Base-by-base conservation (phyloP, 495 filamentous ascomycete genomes). In the Pseudotulostoma volvatum region DNA sequence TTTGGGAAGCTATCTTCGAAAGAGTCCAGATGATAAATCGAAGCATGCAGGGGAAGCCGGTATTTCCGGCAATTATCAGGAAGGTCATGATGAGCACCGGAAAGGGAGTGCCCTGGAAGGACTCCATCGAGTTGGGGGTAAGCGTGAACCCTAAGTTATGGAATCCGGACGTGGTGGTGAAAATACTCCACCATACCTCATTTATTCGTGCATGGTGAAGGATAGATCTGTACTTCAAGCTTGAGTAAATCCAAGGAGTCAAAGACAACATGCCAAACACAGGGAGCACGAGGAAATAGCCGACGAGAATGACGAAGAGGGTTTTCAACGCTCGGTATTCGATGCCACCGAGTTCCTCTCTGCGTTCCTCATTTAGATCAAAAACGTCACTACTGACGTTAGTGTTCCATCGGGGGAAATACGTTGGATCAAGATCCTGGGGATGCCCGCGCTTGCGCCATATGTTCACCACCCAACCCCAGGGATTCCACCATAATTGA, bases 121-220 rank as follows among this genome's bases (percentile, higher is more conserved):
- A 77, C 37, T 76, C 68, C 80, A 92, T 86, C 31, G 79, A 84
- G 55, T 90, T 79, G 1, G 83, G 81, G 0, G 81, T 90, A 30
- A 90, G 63, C 1, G 83, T 84, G 37, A 71, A 81, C 18, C 77
- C 77, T 45, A 64, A 34, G 79, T 63, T 61, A 36, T 38, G 13
- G 4, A 37, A 33, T 34, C n/a, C 23, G 11, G 34, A 13, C 14
- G 14, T 20, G 2, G 20, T 13, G 28, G 30, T 20, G 28, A 4
- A 63, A 63, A 47, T 45, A 69, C 81, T 11, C 23, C 83, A 90
- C 83, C 83, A 90, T 3, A 63, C 60, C 28, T 66, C 64, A 49
- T 57, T 70, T 42, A 28, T 76, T 58, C 9, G 70, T 75, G 42
- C 56, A 66, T 8, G 52, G 55, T 2, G 67, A 57, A 9, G 86